phyloP scores from a whole-genome alignment of 345 rosid species.

The Lumnitzera racemosa region DNA sequence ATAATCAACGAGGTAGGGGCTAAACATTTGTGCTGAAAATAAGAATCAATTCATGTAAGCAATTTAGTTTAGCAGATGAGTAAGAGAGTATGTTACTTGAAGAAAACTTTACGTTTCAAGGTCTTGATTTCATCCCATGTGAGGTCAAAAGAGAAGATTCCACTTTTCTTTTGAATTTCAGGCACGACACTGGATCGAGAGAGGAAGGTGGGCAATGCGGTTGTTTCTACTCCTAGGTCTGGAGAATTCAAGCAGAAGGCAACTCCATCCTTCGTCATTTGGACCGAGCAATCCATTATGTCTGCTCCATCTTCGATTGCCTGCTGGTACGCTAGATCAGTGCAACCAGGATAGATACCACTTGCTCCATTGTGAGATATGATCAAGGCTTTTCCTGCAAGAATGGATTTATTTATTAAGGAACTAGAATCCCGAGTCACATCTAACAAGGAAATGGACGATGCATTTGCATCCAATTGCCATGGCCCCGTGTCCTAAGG shows the following conservation, averaged over 20 bases:
- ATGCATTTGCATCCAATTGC: too few species aligned
- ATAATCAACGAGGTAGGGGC: constrained; percentile 32
- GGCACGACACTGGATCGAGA: constrained; percentile 41
- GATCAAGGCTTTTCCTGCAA: constrained; percentile 37
- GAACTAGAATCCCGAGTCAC: too few species aligned
- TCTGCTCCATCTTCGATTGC: constrained; percentile 75
- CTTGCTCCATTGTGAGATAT: constrained; percentile 86
- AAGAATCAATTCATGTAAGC: neutral
- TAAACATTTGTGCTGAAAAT: constrained; percentile 63
- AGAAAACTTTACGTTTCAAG: constrained; percentile 45
- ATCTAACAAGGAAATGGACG: too few species aligned
- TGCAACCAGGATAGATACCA: constrained; percentile 72
- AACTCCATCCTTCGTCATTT: constrained; percentile 76
- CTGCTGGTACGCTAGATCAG: constrained; percentile 74
- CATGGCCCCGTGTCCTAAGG: too few species aligned
- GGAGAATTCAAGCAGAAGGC: constrained; percentile 66
- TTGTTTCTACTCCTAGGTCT: constrained; percentile 54
- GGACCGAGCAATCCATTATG: constrained; percentile 74
- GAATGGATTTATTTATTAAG: neutral
- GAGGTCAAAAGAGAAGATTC: constrained; percentile 83
- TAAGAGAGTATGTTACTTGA: neutral
- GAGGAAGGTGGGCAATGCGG: constrained; percentile 48
- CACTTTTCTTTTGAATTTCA: constrained; percentile 54
- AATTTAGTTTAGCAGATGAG: neutral
- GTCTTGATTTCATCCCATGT: constrained; percentile 80